Conservation (phyloP, 257 asterid genomes). For the Scutellaria galericulata region DNA sequence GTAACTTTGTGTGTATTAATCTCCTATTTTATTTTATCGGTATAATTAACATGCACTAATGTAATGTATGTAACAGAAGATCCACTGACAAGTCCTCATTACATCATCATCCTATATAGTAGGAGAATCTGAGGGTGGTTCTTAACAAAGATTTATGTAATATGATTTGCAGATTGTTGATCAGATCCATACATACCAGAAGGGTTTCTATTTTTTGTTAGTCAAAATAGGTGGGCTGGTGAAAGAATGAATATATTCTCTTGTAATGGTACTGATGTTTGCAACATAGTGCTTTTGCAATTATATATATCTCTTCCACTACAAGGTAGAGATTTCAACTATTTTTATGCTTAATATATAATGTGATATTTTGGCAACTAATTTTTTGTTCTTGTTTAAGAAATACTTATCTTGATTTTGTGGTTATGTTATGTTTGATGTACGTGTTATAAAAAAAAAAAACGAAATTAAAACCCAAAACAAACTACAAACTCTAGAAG, state of each 20-base stretch:
- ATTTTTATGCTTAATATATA: neutral
- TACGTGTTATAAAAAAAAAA: too few relatives aligned
- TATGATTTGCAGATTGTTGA: constrained; percentile 36
- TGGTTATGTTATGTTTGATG: too few relatives aligned
- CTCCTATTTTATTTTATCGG: too few relatives aligned
- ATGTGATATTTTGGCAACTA: too few relatives aligned
- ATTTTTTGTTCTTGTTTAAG: too few relatives aligned
- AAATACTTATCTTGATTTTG: too few relatives aligned
- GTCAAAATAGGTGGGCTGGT: constrained; percentile 51
- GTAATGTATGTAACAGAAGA: neutral
- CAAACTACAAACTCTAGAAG: too few relatives aligned
- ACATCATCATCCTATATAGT: constrained; percentile 20
- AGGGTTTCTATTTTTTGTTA: constrained; percentile 31
- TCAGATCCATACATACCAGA: constrained; percentile 29
- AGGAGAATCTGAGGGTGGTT: constrained; percentile 35
- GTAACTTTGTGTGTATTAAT: neutral
- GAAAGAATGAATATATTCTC: constrained; percentile 48
- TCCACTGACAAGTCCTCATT: neutral
- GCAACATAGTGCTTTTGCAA: constrained; percentile 37
- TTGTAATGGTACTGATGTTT: constrained; percentile 28
- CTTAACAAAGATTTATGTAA: constrained; percentile 31
- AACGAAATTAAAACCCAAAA: too few relatives aligned
- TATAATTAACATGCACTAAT: neutral
- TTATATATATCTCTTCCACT: constrained; percentile 33
- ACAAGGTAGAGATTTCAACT: constrained; percentile 5